Evolutionary conservation across 1,139 yeast genomes (phyloP).

Genomic region (Meyerozyma elateridarum): DNA sequence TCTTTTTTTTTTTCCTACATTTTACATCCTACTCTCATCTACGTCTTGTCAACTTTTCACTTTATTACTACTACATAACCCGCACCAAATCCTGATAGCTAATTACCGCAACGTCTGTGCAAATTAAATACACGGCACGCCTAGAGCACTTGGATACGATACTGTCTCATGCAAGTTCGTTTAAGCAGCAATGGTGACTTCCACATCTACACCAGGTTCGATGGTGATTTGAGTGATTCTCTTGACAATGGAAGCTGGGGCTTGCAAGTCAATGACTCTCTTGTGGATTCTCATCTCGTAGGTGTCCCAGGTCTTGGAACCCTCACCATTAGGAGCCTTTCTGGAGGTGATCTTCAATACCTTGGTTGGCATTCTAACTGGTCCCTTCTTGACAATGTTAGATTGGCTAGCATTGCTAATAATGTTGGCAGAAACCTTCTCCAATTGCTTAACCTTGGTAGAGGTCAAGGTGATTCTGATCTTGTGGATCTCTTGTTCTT

Average conservation of each 20-base stretch:
- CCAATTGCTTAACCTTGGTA: slow-evolving; percentile 98
- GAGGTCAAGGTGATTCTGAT: slow-evolving; percentile 99
- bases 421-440: slow-evolving; percentile 85
- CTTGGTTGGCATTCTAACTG: slow-evolving; percentile 99
- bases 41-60: not conserved
- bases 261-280: slow-evolving; percentile 98
- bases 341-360: slow-evolving; percentile 98
- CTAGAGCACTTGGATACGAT: slow-evolving; percentile 49
- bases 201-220: slow-evolving; percentile 46
- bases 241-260: slow-evolving; percentile 92
- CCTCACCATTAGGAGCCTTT: slow-evolving; percentile 99
- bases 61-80: slow-evolving; percentile 3
- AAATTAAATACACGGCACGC: slow-evolving; percentile 52
- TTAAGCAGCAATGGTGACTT: slow-evolving; percentile 30
- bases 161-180: slow-evolving; percentile 11
- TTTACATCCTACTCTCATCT: no score
- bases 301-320: slow-evolving; percentile 99
- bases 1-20: not conserved
- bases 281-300: slow-evolving; percentile 99
- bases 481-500: slow-evolving; percentile 79
- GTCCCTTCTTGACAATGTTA: slow-evolving; percentile 91
- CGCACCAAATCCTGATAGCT: slow-evolving; percentile 52
- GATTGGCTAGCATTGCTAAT: slow-evolving; percentile 81
- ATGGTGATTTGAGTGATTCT: slow-evolving; percentile 91
- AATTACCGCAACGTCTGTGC: slow-evolving; percentile 60